Conservation (phyloP, 106 monocot species). For the Ottelia alismoides region DNA sequence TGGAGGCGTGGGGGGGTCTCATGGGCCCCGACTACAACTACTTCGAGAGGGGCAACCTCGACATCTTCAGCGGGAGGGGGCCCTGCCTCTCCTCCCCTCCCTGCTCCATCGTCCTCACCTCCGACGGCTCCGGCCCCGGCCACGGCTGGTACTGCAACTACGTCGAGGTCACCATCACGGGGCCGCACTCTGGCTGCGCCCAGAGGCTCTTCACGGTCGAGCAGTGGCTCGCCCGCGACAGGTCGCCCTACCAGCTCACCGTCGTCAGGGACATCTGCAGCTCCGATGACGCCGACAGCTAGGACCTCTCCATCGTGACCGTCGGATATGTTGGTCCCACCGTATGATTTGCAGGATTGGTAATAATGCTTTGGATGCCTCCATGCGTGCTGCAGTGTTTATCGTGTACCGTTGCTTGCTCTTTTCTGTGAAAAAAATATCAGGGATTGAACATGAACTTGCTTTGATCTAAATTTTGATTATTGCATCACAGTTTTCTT, state of each 20-base stretch:
- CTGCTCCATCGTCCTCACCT: slow-evolving; percentile 62
- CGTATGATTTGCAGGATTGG: no score
- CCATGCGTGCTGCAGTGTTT: no score
- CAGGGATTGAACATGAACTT: no score
- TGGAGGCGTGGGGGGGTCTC: slow-evolving; percentile 60
- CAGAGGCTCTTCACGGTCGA: slow-evolving; percentile 61
- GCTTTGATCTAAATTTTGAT: no score
- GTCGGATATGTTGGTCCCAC: no score
- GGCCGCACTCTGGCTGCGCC: slow-evolving; percentile 49
- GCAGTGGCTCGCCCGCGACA: slow-evolving; percentile 85
- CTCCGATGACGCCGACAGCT: no score
- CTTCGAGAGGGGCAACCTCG: slow-evolving; percentile 84
- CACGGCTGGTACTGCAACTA: slow-evolving; percentile 98
- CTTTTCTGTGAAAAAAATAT: no score
- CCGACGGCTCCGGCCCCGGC: slow-evolving; percentile 58
- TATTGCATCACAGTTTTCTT: no score
- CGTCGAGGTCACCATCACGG: slow-evolving; percentile 83
- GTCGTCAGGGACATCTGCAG: slow-evolving; percentile 38
- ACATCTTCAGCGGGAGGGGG: slow-evolving; percentile 69
- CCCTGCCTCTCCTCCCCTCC: slow-evolving; percentile 42
- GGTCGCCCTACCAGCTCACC: slow-evolving; percentile 37
- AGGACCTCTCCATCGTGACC: no score
- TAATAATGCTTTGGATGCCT: no score
- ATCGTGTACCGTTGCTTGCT: no score
- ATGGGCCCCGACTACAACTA: slow-evolving; percentile 69